Conservation (phyloP, 768 basidiomycete species). For the Lanmaoa pseudosensibilis region DNA sequence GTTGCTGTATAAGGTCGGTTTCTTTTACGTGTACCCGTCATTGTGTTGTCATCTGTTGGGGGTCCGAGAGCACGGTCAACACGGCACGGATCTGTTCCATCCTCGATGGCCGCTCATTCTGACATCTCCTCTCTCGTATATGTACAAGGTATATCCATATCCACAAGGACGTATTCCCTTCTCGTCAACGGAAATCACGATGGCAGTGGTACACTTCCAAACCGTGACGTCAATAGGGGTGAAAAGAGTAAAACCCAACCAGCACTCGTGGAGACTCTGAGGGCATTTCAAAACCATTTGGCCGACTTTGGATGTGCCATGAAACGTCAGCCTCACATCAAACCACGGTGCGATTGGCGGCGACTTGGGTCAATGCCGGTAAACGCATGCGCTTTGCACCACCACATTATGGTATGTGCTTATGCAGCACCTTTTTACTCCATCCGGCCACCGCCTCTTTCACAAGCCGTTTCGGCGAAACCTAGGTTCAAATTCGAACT, state of each 20-base stretch:
- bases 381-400: background rate
- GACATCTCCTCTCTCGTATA: background rate
- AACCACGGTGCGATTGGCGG: background rate
- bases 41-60: background rate
- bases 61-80: background rate
- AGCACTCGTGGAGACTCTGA: no score
- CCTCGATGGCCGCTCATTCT: background rate
- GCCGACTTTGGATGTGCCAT: no score
- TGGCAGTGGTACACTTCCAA: no score
- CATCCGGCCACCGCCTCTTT: background rate
- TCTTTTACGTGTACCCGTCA: conserved; percentile 6
- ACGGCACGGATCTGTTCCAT: conserved; percentile 5
- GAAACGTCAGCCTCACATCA: no score
- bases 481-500: background rate
- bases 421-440: background rate
- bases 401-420: no score
- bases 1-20: background rate
- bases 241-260: no score
- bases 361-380: background rate
- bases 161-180: background rate
- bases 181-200: background rate
- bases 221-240: no score
- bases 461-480: background rate
- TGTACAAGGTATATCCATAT: background rate
- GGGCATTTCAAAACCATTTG: no score